Conservation (phyloP, 805 yeast species). For the Wickerhamiella cacticola region DNA sequence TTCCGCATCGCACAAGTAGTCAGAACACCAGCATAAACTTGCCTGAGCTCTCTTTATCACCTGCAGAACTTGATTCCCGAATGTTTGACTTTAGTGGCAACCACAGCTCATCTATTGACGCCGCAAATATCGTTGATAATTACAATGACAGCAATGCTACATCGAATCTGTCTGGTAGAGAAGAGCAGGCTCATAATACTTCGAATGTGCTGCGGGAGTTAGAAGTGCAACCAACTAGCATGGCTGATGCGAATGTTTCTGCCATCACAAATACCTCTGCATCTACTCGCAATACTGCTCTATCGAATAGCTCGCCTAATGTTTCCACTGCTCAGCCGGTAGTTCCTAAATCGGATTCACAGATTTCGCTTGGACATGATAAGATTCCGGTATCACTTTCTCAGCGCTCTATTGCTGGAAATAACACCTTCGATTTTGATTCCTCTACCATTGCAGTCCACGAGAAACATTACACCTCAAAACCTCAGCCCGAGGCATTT, state of each 20-base stretch:
- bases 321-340: background rate
- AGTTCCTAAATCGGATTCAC: background rate
- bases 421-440: background rate
- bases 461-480: slow-evolving; percentile 2
- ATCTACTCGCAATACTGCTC: background rate
- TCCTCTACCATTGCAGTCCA: slow-evolving; percentile 2
- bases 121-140: background rate
- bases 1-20: slow-evolving; percentile 1
- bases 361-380: background rate
- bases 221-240: background rate
- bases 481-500: background rate
- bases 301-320: background rate
- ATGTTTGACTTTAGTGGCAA: background rate
- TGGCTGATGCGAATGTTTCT: background rate
- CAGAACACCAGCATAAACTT: background rate
- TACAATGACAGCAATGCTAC: no score
- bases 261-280: background rate
- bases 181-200: background rate
- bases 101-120: background rate
- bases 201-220: background rate
- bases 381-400: background rate
- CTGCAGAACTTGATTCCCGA: background rate
- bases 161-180: no score
- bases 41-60: slow-evolving; percentile 3
- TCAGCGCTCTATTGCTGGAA: background rate